Base-by-base conservation (phyloP, 1,139 yeast genomes). In the Yamadazyma epiphylla region DNA sequence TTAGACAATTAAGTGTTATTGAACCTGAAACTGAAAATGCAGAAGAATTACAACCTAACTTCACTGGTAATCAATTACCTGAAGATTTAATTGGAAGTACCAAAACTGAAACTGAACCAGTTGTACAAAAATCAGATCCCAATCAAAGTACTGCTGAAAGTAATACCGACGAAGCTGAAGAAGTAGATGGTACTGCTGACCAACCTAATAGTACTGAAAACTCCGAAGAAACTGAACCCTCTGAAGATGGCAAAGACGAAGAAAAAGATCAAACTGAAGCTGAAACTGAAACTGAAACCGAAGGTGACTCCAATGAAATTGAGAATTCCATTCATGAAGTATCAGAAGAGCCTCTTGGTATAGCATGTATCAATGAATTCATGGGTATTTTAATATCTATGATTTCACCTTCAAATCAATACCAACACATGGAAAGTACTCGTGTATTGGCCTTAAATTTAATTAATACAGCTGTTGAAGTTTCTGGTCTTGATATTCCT, bases 361-460 rank as follows among this genome's bases (percentile, higher is more conserved):
- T 80, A n/a, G 61, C 71, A 8, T 76, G 86, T 41, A 73, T 82
- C 44, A 70, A 77, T 43, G 89, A 82, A 43, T 76, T 77, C 42
- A 56, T 91, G 43, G 80, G 81, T 8, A 82, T 86, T 26, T 66
- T 91, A 28, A 76, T 88, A n/a, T 83, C 94, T 3, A 78, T 89
- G 57, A 71, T 89, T 24, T 80, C 94, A 8, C 94, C 96, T 0
- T 77, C 81, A 13, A 84, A 86, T 44, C 86, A 82, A 48, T 77
- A 77, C 45, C 91, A 84, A 48, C 94, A 87, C 47, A 85, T 94
- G 45, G 96, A 89, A 51, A 73, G 87, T 21, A 82, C 96, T 1
- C 72, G 95, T 33, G 81, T 85, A 10, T 79, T 91, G 61, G 94
- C 96, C 0, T 61, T 94, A 21, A 73, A 80, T 26, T 70, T 91